A percentile compares a stretch with the other conserved stretches of the same genome.
Evolutionary conservation across 345 rosid genomes (phyloP).

Genomic region (Eucalyptus albens): DNA sequence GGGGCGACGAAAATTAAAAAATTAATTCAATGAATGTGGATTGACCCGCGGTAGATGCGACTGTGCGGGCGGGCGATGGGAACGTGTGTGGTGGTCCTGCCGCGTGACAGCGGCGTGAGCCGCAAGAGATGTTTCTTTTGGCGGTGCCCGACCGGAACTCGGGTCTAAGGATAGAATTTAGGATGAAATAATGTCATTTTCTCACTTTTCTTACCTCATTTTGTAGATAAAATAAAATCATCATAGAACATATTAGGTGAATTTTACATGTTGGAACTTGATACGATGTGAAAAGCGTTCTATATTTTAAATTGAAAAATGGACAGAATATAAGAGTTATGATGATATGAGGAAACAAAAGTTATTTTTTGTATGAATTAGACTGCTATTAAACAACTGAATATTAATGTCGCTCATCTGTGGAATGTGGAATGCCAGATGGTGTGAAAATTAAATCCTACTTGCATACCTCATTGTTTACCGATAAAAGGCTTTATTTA

Average conservation of each 20-base stretch:
- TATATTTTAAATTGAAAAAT: neutral
- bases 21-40: neutral
- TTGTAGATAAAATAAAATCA: neutral
- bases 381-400: neutral
- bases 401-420: neutral
- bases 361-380: neutral
- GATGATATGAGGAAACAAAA: neutral
- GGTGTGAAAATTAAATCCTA: neutral
- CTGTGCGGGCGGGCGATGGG: neutral
- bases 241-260: neutral
- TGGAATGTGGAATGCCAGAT: neutral
- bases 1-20: neutral
- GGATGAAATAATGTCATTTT: neutral
- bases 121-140: neutral
- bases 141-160: neutral
- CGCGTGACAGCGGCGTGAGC: neutral
- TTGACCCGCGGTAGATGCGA: neutral
- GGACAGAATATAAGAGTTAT: rapidly evolving
- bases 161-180: neutral
- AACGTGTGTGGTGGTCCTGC: neutral
- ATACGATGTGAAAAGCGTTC: neutral
- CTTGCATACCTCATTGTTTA: neutral
- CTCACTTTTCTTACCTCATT: neutral
- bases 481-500: neutral
- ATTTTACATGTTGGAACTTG: neutral